These are phyloP conservation scores for Gymnopus androsaceus DNA, from an alignment of 1,284 basidiomycete genomes.

Conservation along the genomic window DNA sequence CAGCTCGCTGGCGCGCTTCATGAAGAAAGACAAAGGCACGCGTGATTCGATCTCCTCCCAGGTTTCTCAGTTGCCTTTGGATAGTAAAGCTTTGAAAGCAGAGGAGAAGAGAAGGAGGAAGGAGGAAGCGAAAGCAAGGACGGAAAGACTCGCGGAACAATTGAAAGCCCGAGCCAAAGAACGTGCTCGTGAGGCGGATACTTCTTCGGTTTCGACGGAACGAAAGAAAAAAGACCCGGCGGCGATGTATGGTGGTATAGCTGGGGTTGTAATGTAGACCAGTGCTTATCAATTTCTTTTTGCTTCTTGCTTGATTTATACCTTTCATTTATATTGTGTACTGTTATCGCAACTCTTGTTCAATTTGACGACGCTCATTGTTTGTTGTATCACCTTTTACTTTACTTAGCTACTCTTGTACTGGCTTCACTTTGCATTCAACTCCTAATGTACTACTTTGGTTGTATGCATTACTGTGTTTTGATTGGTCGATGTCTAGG, in stretches of 20 bases:
- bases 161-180: conserved; percentile 35
- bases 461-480: too few species aligned
- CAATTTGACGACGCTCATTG: background rate
- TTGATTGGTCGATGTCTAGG: too few species aligned
- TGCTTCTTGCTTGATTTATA: conserved; percentile 2
- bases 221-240: conserved; percentile 14
- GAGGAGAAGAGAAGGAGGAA: conserved; percentile 50
- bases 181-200: conserved; percentile 27
- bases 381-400: conserved; percentile 12
- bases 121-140: conserved; percentile 41
- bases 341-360: background rate
- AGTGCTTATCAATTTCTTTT: background rate
- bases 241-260: conserved; percentile 20
- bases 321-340: conserved; percentile 10
- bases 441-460: too few species aligned
- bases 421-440: background rate
- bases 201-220: conserved; percentile 30
- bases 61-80: conserved; percentile 21
- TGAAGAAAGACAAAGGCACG: conserved; percentile 8
- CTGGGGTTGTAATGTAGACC: conserved; percentile 12
- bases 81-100: conserved; percentile 38
- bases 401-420: background rate
- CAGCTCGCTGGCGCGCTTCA: conserved; percentile 3
- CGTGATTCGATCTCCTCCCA: background rate
- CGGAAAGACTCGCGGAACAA: conserved; percentile 45